Evolutionary conservation across 768 basidiomycete genomes (phyloP), one percentile per base, ranked within the genome.

Genomic region (Xanthoconium stramineum): DNA sequence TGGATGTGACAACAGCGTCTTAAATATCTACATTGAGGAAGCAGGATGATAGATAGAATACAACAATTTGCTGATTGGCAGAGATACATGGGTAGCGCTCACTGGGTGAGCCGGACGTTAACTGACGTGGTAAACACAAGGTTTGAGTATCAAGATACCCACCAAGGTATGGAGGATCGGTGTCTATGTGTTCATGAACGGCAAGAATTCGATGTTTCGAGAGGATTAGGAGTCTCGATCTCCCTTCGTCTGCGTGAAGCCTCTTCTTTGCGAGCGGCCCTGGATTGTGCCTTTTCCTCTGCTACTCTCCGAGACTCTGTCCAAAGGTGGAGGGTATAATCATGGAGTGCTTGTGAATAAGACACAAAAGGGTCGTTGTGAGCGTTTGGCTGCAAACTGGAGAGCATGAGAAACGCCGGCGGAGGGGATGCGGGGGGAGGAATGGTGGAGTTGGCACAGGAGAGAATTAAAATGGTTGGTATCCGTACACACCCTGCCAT

Each of bases 301-400:
- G 79, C 80, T 54, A 76, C 66, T 61, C 79, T 78, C 63, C 84
- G 76, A 6, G 85, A 84, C 65, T 88, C 83, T 49, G 81, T 80
- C 85, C 86, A 88, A 48, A 86, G 76, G 40, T 68, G 76, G 49
- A 87, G 77, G 30, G 87, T 88, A 58, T 86, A 88, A 53, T 85
- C 77, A 66, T 87, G 83, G 35, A 89, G 72, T 43, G 84, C 77
- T 62, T 80, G 83, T 17, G 87, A 81, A 64, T 89, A 89, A 36
- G 75, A 75, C 46, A 75, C 65, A 62, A 86, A 71, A 9, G 79
- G 76, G 60, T 73, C 65, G 28, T 59, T 62, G 20, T 10, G 46
- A 35, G 47, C 9, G 2, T 56, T 44, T 20, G 70, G 33, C 4
- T 52, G 52, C 47, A 68, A 20, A 30, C 37, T n/a, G 50, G 64